Evolutionary conservation across 305 asterid genomes (phyloP), one percentile per base, ranked within the genome.

Genomic region (Fraxinus nigra): DNA sequence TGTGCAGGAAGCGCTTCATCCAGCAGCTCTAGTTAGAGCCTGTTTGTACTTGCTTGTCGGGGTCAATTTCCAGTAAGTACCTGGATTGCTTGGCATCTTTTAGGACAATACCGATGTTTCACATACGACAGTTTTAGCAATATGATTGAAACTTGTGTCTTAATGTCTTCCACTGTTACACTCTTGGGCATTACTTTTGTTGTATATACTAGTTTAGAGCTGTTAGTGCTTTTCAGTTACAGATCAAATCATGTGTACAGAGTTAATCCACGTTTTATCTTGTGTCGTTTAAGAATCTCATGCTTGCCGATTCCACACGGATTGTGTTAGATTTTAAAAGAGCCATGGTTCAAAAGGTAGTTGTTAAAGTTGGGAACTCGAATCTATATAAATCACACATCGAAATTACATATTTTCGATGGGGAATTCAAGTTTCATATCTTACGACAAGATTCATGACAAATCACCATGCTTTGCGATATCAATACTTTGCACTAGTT

Each of bases 1-100:
- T n/a, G 5, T 40, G 35, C 93, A 92, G 95, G 90, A 82, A 85
- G 81, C 73, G 85, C 85, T 34, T 65, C 89, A 33, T 76, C 86
- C 54, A 67, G 83, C 70, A 83, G 85, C 85, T 90, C 89, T 40
- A 81, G 80, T 61, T 89, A 89, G 86, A 80, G 33, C 46, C 10
- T 7, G 24, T 37, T 67, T 69, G 76, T 20, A 20, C 54, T 43
- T 9, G 28, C 18, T 48, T 14, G 0, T 59, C 38, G 34, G 61
- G 2, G 40, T 84, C 5, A 24, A 28, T 75, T 76, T 78, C 37
- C 28, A 65, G 34, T 16, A 22, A n/a, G 22, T 51, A 28, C 72
- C 72, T 26, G 11, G 72, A 75, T 80, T 75, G 56, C 80, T 22
- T 51, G 24, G 77, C 56, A 70, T 65, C 54, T 34, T 20, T 43